Conservation (phyloP, 805 yeast species). For the Candida coquimbonensis region DNA sequence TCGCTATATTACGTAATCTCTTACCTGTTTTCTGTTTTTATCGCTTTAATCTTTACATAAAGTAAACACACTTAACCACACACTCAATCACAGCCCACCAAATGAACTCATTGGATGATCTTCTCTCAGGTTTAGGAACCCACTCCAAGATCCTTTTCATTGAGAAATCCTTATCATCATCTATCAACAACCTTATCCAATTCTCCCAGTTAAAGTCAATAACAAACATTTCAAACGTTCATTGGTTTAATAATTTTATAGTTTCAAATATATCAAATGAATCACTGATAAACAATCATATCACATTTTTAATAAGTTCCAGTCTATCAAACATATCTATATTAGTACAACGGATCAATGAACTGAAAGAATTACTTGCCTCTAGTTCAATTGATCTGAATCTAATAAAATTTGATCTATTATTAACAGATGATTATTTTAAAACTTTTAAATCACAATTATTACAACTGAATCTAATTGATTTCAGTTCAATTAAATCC, state of each 20-base stretch:
- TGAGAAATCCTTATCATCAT: slow-evolving; percentile 41
- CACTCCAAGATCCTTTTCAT: slow-evolving; percentile 28
- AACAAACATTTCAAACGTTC: slow-evolving; percentile 41
- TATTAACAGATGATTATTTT: slow-evolving; percentile 32
- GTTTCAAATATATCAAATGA: slow-evolving; percentile 5
- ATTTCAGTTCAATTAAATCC: slow-evolving; percentile 7
- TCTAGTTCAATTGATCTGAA: slow-evolving; percentile 3
- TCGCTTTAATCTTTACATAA: too few relatives aligned
- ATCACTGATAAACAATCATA: slow-evolving; percentile 4
- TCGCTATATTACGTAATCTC: neutral
- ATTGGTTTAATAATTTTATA: slow-evolving; percentile 34
- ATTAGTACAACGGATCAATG: slow-evolving; percentile 14
- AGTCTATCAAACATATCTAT: slow-evolving; percentile 10
- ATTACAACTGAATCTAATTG: slow-evolving; percentile 16
- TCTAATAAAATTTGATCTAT: slow-evolving; percentile 13
- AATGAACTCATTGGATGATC: slow-evolving; percentile 2
- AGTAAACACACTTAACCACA: neutral
- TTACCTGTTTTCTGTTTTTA: too few relatives aligned
- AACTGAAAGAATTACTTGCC: slow-evolving; percentile 6
- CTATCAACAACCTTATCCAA: slow-evolving; percentile 48
- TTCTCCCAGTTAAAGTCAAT: slow-evolving; percentile 44
- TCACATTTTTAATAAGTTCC: slow-evolving; percentile 23
- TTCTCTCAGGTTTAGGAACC: slow-evolving; percentile 13
- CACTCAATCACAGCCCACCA: neutral
- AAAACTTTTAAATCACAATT: slow-evolving; percentile 29